Base-by-base conservation (phyloP, 2,329 filamentous ascomycete genomes). In the Venturiaceae sp. region DNA sequence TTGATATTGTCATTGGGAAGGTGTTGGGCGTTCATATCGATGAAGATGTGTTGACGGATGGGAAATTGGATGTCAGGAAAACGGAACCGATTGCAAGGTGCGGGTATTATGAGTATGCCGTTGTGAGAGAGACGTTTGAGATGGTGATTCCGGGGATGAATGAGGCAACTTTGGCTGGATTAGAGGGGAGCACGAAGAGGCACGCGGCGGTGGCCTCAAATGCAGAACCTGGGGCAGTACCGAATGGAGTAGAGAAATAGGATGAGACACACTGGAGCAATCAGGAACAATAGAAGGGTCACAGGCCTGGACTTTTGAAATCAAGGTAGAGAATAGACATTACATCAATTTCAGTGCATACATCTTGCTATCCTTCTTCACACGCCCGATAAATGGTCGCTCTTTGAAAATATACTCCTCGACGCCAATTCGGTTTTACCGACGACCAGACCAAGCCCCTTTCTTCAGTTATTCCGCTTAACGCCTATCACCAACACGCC, bases 71-170 rank as follows among this genome's bases (percentile, higher is more conserved):
- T 72, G 67, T 84, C 1, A 67, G 64, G 2, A 83, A 83, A 69
- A 81, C 78, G 23, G 71, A 75, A 69, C 82, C 82, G 3, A 84
- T 85, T 68, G 83, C 81, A 6, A 69, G 83, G 28, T 83, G 78
- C 64, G 82, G 82, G 16, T 85, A 85, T 66, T 80, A 79, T 64
- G 74, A 84, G 66, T 85, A 84, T 69, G 72, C 78, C 1, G 79
- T 81, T 11, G 72, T 84, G 2, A 70, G 71, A 55, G 75, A 81
- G 23, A 77, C 78, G 1, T 85, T 85, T 68, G 81, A 84, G 53
- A 85, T 85, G 82, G 67, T 72, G 3, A 75, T 79, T 60, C 77
- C 77, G 3, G 75, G 69, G 53, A 69, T 65, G 41, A 64, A 69
- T 57, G 62, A 55, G 39, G 64, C 62, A 28, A 65, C 67, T 16